phyloP scores from a whole-genome alignment of 805 yeast genomes.

The Jamesozyma piceae region DNA sequence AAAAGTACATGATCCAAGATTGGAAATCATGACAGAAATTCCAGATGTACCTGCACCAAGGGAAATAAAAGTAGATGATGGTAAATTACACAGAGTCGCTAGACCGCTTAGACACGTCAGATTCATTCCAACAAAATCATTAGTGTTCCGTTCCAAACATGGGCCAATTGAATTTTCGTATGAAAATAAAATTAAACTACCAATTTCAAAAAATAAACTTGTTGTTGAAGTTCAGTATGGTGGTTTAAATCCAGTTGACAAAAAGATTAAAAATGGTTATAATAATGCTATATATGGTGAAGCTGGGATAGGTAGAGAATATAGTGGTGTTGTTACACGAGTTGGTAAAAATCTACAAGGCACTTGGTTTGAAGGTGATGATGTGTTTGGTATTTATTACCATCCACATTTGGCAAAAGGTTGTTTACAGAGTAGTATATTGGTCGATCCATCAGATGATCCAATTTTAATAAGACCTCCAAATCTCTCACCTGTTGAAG shows the following conservation, averaged over 20 bases:
- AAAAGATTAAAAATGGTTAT: constrained; percentile 50
- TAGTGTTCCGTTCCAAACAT: constrained; percentile 33
- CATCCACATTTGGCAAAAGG: constrained; percentile 48
- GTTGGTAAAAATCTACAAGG: constrained; percentile 41
- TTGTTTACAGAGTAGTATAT: constrained; percentile 46
- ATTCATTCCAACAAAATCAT: constrained; percentile 41
- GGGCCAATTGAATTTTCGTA: constrained; percentile 40
- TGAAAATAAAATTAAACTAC: constrained; percentile 42
- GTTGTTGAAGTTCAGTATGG: constrained; percentile 52
- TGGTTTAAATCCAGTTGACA: constrained; percentile 58
- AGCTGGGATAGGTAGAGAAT: constrained; percentile 65
- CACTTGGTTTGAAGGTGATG: constrained; percentile 46
- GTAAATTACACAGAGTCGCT: constrained; percentile 31
- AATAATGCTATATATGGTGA: constrained; percentile 42
- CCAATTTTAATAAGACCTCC: constrained; percentile 39
- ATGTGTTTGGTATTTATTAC: constrained; percentile 52
- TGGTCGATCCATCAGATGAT: constrained; percentile 46
- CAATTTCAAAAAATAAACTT: constrained; percentile 39
- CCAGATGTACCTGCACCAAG: constrained; percentile 21
- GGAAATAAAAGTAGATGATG: constrained; percentile 18
- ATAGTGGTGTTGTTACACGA: constrained; percentile 47
- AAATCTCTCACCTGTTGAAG: constrained; percentile 40
- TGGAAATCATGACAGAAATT: constrained; percentile 12
- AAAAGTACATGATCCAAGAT: constrained; percentile 15
- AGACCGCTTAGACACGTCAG: constrained; percentile 44